These are phyloP conservation scores for Hypoxylon sp. DNA, from an alignment of 2,329 filamentous ascomycete genomes.

Conservation along the genomic window DNA sequence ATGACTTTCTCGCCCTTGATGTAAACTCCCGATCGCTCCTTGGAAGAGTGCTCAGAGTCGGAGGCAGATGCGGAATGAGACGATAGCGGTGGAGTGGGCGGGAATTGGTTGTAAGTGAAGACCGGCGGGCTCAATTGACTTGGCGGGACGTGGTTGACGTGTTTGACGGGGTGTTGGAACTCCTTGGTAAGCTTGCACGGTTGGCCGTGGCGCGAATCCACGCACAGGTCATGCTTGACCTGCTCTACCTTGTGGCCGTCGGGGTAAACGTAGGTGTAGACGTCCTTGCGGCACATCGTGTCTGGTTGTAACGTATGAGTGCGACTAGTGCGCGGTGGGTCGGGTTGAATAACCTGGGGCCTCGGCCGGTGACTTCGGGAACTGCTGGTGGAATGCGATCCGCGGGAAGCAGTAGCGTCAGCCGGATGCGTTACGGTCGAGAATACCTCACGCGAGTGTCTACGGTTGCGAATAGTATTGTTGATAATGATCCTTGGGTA, in stretches of 20 bases:
- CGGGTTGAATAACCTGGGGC: constrained; percentile 47
- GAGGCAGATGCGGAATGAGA: constrained; percentile 53
- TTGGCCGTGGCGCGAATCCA: constrained; percentile 57
- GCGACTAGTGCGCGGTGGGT: constrained; percentile 47
- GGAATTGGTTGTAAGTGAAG: constrained; percentile 56
- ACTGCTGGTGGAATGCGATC: constrained; percentile 31
- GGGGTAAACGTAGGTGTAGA: constrained; percentile 64
- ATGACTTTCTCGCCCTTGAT: constrained; percentile 57
- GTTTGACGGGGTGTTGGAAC: constrained; percentile 60
- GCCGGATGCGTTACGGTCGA: constrained; percentile 38
- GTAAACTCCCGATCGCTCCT: constrained; percentile 56
- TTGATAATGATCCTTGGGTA: constrained; percentile 49
- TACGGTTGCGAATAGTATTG: constrained; percentile 47
- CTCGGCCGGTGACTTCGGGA: constrained; percentile 35
- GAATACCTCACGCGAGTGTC: constrained; percentile 33
- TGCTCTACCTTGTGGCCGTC: constrained; percentile 60
- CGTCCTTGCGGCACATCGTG: constrained; percentile 67
- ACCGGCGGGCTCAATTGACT: constrained; percentile 50
- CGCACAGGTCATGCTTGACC: constrained; percentile 56
- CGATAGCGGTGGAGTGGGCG: constrained; percentile 59
- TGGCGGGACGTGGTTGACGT: constrained; percentile 50
- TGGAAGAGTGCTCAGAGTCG: constrained; percentile 52
- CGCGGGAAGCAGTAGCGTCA: constrained; percentile 31
- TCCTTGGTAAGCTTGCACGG: constrained; percentile 61
- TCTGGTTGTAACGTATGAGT: constrained; percentile 46